phyloP scores from a whole-genome alignment of 1,139 yeast genomes.

The Saccharomycopsis phalli region DNA sequence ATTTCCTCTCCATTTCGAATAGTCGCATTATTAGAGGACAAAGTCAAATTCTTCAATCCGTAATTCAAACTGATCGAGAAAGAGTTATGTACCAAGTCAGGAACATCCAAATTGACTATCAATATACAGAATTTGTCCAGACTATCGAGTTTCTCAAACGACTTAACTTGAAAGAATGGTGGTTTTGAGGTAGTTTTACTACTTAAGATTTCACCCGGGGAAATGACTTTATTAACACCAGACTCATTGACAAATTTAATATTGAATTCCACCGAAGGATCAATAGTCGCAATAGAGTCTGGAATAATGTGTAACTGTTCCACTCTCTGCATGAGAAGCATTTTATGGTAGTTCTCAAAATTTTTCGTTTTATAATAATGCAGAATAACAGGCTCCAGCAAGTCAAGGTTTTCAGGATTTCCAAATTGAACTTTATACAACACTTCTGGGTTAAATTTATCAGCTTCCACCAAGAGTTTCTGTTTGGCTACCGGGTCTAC shows the following conservation, averaged over 20 bases:
- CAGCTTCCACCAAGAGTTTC: conserved; percentile 42
- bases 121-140: conserved; percentile 60
- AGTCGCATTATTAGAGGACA: conserved; percentile 50
- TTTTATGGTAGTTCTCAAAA: conserved; percentile 64
- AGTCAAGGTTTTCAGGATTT: conserved; percentile 45
- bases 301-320: conserved; percentile 84
- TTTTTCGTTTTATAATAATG: conserved; percentile 46
- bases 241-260: conserved; percentile 68
- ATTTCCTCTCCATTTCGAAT: conserved; percentile 47
- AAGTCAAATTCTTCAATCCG: conserved; percentile 63
- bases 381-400: conserved; percentile 72
- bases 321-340: conserved; percentile 78
- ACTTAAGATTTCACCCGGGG: conserved; percentile 71
- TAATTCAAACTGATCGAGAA: conserved; percentile 69
- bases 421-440: conserved; percentile 49
- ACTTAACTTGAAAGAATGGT: conserved; percentile 69
- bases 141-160: conserved; percentile 44
- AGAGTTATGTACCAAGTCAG: conserved; percentile 62
- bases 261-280: conserved; percentile 71
- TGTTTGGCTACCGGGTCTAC: conserved; percentile 23
- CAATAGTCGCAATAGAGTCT: conserved; percentile 83
- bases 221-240: conserved; percentile 54
- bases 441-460: conserved; percentile 74
- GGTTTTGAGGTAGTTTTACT: conserved; percentile 64
- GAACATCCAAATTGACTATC: conserved; percentile 87